These are phyloP conservation scores for Myochromella boudieri DNA, from an alignment of 768 basidiomycete genomes.

Conservation along the genomic window DNA sequence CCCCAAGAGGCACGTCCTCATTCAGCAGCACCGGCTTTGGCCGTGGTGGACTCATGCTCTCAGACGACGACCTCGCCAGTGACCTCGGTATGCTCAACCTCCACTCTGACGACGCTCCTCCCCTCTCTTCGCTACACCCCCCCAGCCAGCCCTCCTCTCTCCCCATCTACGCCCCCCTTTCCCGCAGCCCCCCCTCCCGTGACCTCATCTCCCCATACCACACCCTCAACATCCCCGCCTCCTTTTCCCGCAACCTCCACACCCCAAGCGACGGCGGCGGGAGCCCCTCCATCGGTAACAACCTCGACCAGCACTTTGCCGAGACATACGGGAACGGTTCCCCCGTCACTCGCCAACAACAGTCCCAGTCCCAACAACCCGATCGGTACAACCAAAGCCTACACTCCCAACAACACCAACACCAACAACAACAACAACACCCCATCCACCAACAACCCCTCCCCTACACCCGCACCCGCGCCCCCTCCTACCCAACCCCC, in stretches of 20 bases:
- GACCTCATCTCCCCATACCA: conserved; percentile 57
- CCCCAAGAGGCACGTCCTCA: conserved; percentile 24
- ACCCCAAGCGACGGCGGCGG: conserved; percentile 64
- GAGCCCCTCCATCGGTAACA: conserved; percentile 45
- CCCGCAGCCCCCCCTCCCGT: conserved; percentile 57
- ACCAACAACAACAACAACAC: conserved; percentile 19
- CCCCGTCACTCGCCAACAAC: conserved; percentile 20
- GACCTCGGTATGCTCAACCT: conserved; percentile 66
- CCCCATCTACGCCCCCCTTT: conserved; percentile 71
- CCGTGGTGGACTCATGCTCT: conserved; percentile 64
- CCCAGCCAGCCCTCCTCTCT: conserved; percentile 73
- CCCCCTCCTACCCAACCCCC: conserved; percentile 52
- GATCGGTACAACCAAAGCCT: conserved; percentile 67
- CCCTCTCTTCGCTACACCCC: conserved; percentile 46
- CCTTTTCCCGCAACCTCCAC: conserved; percentile 48
- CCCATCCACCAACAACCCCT: conserved; percentile 21
- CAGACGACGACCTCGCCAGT: conserved; percentile 79
- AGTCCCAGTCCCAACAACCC: conserved; percentile 25
- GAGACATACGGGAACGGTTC: conserved; percentile 35
- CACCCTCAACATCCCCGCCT: conserved; percentile 52
- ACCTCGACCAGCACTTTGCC: conserved; percentile 46
- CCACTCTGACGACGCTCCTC: conserved; percentile 39
- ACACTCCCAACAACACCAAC: conserved; percentile 18
- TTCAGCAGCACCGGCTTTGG: conserved; percentile 33
- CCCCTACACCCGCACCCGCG: conserved; percentile 40